Conservation (phyloP, 345 rosid genomes). For the Hypericum androsaemum region DNA sequence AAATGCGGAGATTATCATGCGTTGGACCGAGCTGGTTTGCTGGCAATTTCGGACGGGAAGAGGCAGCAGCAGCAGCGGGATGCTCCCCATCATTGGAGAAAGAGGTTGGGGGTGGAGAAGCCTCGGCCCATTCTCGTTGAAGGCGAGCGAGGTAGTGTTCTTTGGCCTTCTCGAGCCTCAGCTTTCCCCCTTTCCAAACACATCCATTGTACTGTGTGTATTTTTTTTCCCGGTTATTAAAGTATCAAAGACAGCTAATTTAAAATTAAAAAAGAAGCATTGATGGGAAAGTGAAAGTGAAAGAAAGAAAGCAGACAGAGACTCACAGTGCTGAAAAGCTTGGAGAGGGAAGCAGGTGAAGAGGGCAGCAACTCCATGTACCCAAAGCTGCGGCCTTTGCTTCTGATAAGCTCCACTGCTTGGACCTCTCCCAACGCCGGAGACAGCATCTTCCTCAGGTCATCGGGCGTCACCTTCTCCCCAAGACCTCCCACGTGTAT, state of each 20-base stretch:
- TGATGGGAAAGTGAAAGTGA: neutral
- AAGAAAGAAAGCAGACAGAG: neutral
- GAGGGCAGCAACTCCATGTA: conserved; percentile 62
- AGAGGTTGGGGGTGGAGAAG: conserved; percentile 14
- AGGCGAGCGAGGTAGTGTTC: conserved; percentile 60
- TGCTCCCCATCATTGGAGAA: conserved; percentile 7
- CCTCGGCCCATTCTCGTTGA: conserved; percentile 62
- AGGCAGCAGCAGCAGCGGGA: conserved; percentile 4
- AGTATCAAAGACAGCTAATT: neutral
- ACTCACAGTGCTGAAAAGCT: conserved; percentile 66
- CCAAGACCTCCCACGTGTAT: conserved; percentile 76
- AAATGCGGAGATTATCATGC: conserved; percentile 41
- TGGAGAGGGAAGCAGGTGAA: conserved; percentile 48
- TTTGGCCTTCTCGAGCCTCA: conserved; percentile 84
- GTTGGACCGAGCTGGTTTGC: conserved; percentile 13
- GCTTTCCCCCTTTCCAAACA: conserved; percentile 76
- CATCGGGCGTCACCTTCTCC: conserved; percentile 52
- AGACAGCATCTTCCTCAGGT: conserved; percentile 44
- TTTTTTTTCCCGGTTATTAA: neutral
- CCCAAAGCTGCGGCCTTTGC: conserved; percentile 91
- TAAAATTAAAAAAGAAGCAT: neutral
- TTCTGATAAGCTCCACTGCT: conserved; percentile 49
- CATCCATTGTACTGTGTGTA: conserved; percentile 74
- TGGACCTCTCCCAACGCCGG: conserved; percentile 31
- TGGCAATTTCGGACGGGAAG: conserved; percentile 15